These are phyloP conservation scores for Aspergillus pseudonomiae DNA, from an alignment of 2,329 filamentous ascomycete species.

Conservation along the genomic window DNA sequence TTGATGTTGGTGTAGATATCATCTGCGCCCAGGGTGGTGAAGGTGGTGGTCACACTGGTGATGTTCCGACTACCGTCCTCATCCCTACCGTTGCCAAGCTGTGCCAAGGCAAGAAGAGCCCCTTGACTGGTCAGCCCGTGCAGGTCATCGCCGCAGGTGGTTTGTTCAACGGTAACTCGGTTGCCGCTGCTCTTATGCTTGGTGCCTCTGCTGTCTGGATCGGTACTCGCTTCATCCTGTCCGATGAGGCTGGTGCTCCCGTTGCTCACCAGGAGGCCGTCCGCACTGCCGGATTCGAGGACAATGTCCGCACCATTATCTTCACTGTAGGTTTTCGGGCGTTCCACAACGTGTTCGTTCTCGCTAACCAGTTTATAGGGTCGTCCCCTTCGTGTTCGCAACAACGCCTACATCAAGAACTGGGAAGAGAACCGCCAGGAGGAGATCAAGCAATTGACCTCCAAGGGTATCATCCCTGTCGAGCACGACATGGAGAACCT, in stretches of 20 bases:
- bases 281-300: slow-evolving; percentile 85
- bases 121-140: slow-evolving; percentile 82
- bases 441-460: slow-evolving; percentile 90
- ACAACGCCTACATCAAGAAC: slow-evolving; percentile 89
- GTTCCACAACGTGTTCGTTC: neutral
- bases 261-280: slow-evolving; percentile 95
- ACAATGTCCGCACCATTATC: slow-evolving; percentile 96
- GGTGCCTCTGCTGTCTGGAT: slow-evolving; percentile 94
- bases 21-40: slow-evolving; percentile 99
- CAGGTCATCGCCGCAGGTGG: slow-evolving; percentile 93
- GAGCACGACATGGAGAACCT: slow-evolving; percentile 92
- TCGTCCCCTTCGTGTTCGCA: slow-evolving; percentile 88
- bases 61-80: slow-evolving; percentile 87
- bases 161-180: slow-evolving; percentile 86
- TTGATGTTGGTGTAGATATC: slow-evolving; percentile 88
- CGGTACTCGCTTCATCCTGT: slow-evolving; percentile 91
- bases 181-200: slow-evolving; percentile 89
- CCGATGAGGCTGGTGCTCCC: slow-evolving; percentile 91
- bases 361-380: slow-evolving; percentile 52
- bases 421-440: slow-evolving; percentile 90
- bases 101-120: slow-evolving; percentile 78
- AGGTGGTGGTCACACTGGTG: slow-evolving; percentile 93
- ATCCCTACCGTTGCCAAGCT: slow-evolving; percentile 90
- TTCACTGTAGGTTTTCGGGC: slow-evolving; percentile 66
- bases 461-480: slow-evolving; percentile 88